Evolutionary conservation across 257 asterid species (phyloP), one percentile per base, ranked within the genome.

Genomic region (Jasminum sambac): DNA sequence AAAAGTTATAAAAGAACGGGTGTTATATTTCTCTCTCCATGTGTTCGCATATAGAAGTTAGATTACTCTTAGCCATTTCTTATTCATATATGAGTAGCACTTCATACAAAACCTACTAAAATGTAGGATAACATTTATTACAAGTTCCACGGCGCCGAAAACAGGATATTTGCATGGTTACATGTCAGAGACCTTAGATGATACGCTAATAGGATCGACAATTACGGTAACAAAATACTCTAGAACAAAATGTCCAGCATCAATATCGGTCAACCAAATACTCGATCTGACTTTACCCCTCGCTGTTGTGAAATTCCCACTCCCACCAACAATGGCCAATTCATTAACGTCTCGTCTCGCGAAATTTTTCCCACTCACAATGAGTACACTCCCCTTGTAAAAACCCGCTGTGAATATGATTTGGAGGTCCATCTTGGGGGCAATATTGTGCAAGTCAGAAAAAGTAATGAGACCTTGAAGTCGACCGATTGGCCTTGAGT

Each of bases 251-350:
- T 74, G 42, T 34, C 62, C 63, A 0, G 74, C 5, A 0, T 0
- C 75, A 0, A 71, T 37, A 58, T 75, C 80, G 41, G 4, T 63
- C 5, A 78, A 75, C 34, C 11, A 19, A 8, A 78, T 79, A 37
- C 68, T 79, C 5, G 78, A 75, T 9, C 76, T 76, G 6, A 78
- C 11, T 24, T 80, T 76, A 0, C 84, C 84, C 11, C 81, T 71
- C 5, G 84, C 84, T 76, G 69, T 9, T 83, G 78, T 2, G 19
- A 52, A n/a, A 19, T 5, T n/a, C 25, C 60, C 0, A 26, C n/a
- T 52, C 12, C 60, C 60, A 52, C 60, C 60, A 7, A 52, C 26
- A 9, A 52, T 13, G 19, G 60, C 12, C 60, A 52, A 52, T 26
- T 52, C 60, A 19, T 26, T 24, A 19, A n/a, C 19, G 11, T 16